Base-by-base conservation (phyloP, 345 rosid genomes). In the Hibiscus syriacus region DNA sequence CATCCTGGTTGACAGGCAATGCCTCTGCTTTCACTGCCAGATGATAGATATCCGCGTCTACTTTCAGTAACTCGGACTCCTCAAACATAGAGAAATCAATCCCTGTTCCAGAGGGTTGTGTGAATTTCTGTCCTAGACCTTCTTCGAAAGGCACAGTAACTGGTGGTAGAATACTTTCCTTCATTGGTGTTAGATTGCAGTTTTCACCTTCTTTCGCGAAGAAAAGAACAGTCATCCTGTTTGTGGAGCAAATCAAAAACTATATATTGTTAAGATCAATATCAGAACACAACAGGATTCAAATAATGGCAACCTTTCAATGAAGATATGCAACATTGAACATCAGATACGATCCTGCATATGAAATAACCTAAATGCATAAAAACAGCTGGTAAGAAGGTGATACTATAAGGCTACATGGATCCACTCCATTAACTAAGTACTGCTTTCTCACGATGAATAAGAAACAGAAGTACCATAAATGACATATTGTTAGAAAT, bases 121-220 rank as follows among this genome's bases (percentile, higher is more conserved):
- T 84, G 73, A 90, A 93, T 77, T 86, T 89, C 79, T 90, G 98
- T 56, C 89, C 89, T 56, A 93, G 90, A 43, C 98, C 97, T 75
- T 80, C 77, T 66, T 80, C 83, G 61, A 93, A 93, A 52, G 79
- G 78, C 38, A 87, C 72, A 0, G 80, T 85, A 55, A 90, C 76
- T 6, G 96, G 87, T 43, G 82, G 79, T 49, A 84, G 66, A 70
- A 86, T 38, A 60, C 77, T 74, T 76, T 82, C 94, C 78, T 85
- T 90, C 23, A 84, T 81, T 19, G 94, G 76, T 8, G 68, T 64
- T 22, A 93, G 82, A 68, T 73, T 69, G 63, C 98, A 87, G 39
- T 80, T 74, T 23, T 79, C 90, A 0, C 84, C 86, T 77, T 93
- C 96, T 84, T 90, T 87, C 6, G 91, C 97, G 45, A 93, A 91